Base-by-base conservation (phyloP, 164 flowering plant genomes). In the Nymphaea colorata region DNA sequence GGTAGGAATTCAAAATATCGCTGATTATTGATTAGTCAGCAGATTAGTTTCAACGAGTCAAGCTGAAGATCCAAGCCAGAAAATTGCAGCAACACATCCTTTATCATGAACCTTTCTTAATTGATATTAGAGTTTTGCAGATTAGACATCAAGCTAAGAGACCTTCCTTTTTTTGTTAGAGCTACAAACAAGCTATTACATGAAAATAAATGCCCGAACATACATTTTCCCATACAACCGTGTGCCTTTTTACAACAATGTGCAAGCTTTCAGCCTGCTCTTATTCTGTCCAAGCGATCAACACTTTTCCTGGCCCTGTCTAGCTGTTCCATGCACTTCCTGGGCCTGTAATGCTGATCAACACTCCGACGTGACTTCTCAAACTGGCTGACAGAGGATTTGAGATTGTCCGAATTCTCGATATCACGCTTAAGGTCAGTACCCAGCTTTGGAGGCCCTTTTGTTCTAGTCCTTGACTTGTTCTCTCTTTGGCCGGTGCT, bases 321-420 rank as follows among this genome's bases (percentile, higher is more conserved):
- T 16, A 84, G 10, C 79, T 82, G 91, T 51, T 88, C 91, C 12
- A 86, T 70, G 71, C 82, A 84, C 75, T 70, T 84, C 73, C 88
- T 73, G 10, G 93, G 72, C 73, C 82, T 87, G 64, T 85, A 91
- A 62, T 79, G 73, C 69, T 80, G 85, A 16, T 91, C 97, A 60
- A 87, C 84, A 57, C 93, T 91, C 75, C 91, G 82, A 62, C 91
- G 70, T 17, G 97, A 81, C 75, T 84, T 87, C 71, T 87, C 97
- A 75, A 81, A 67, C 11, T 86, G 91, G 65, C 86, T 91, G 44
- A 77, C 78, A 6, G 89, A 68, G 55, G 79, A 72, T 62, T 74
- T 81, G 0, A 82, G 60, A 75, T 87, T 88, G 2, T 86, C 85
- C 5, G 77, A 61, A 75, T 75, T 82, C 76, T 65, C 79, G 11